These are phyloP conservation scores for Juglanconis juglandina DNA, from an alignment of 2,329 filamentous ascomycete genomes.

Conservation along the genomic window DNA sequence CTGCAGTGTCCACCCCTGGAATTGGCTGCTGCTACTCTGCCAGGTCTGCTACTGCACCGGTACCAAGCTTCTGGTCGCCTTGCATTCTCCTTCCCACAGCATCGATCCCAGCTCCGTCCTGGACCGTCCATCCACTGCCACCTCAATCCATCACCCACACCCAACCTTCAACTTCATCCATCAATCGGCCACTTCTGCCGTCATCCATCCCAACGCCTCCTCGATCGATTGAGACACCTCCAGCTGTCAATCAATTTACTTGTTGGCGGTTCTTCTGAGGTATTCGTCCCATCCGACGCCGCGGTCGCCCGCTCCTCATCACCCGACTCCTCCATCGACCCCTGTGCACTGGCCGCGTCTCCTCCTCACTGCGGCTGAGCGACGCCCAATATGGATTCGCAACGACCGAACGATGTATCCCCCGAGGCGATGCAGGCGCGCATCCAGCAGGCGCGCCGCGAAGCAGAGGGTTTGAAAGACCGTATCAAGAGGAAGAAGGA, in stretches of 20 bases:
- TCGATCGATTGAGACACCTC: background rate
- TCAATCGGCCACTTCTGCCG: conserved; percentile 14
- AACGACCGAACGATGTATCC: conserved; percentile 61
- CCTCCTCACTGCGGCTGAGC: conserved; percentile 17
- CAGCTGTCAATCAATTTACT: background rate
- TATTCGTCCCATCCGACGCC: background rate
- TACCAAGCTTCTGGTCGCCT: conserved; percentile 2
- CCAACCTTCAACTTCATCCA: conserved; percentile 3
- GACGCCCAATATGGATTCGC: conserved; percentile 47
- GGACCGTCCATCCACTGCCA: conserved; percentile 3
- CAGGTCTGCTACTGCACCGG: background rate
- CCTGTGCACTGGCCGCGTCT: conserved; percentile 16
- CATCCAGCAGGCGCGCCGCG: conserved; percentile 87
- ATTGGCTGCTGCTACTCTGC: conserved; percentile 12
- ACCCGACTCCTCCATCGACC: background rate
- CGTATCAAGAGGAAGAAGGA: conserved; percentile 99
- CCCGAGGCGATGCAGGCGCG: conserved; percentile 85
- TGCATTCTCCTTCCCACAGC: conserved; percentile 17
- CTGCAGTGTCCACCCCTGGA: conserved; percentile 12
- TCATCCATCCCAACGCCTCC: conserved; percentile 10
- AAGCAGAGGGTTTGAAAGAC: conserved; percentile 96
- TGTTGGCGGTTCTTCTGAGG: background rate
- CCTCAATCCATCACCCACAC: conserved; percentile 5
- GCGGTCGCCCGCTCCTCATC: background rate
- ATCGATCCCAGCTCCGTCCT: conserved; percentile 12